A percentile compares a stretch with the other conserved stretches of the same genome.
These are phyloP conservation scores for Crithidia mellificae DNA, from an alignment of 208 protist species.

Conservation along the genomic window DNA sequence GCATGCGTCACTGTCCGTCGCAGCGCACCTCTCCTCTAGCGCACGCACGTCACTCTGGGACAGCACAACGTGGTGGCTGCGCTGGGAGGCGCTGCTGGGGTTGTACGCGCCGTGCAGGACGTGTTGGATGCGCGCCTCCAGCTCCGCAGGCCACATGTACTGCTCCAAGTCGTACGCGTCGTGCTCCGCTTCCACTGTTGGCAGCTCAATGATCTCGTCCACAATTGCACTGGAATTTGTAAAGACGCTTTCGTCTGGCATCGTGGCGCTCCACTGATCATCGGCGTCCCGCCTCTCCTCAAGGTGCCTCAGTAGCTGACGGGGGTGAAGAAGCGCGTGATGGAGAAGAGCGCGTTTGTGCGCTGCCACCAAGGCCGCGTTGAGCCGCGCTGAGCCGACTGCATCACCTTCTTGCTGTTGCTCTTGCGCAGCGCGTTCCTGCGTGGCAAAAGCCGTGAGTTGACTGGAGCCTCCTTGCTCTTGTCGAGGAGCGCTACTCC, in stretches of 20 bases:
- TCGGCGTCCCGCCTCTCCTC: background rate
- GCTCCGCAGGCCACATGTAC: slow-evolving; percentile 44
- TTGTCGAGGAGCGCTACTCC: too few species aligned
- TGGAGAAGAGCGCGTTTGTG: slow-evolving; percentile 1
- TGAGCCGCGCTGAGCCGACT: background rate
- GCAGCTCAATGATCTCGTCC: slow-evolving; percentile 1
- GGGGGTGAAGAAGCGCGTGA: background rate
- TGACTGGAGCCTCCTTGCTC: too few species aligned
- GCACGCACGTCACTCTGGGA: slow-evolving; percentile 16
- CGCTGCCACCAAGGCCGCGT: background rate
- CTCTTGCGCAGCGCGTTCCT: background rate
- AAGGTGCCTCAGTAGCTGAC: background rate
- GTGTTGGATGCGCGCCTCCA: slow-evolving; percentile 50
- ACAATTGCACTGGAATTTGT: background rate
- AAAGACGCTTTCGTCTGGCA: slow-evolving; percentile 9
- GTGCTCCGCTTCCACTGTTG: slow-evolving; percentile 12
- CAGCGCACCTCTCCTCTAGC: slow-evolving; percentile 14
- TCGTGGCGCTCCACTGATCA: background rate
- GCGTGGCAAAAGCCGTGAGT: background rate
- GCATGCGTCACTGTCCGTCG: background rate
- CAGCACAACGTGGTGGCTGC: slow-evolving; percentile 15
- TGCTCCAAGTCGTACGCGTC: slow-evolving; percentile 10
- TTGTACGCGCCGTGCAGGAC: slow-evolving; percentile 34
- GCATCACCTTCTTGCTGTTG: background rate
- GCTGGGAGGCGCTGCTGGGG: background rate